Conservation (phyloP, 441 rosid genomes). For the Bruguiera hainesii region DNA sequence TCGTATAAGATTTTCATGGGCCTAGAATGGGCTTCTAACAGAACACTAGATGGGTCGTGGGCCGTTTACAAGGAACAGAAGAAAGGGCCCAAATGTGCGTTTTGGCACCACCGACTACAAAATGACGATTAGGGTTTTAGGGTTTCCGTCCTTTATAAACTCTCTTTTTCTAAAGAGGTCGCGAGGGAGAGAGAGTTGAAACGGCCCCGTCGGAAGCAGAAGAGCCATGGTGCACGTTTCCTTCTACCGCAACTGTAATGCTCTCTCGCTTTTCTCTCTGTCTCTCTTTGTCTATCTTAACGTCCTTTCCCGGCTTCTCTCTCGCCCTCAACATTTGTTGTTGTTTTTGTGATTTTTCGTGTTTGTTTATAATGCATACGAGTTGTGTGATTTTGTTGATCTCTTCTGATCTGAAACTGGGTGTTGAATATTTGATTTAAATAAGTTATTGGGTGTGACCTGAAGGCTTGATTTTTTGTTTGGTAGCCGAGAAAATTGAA, state of each 20-base stretch:
- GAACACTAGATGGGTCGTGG: no score
- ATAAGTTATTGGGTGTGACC: background rate
- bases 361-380: no score
- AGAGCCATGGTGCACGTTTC: conserved; percentile 61
- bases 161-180: background rate
- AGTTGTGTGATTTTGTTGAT: no score
- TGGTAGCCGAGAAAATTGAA: background rate
- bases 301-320: no score
- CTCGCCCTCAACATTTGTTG: no score
- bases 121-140: background rate
- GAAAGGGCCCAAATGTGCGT: no score
- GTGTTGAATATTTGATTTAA: background rate
- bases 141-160: background rate
- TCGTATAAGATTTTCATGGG: no score
- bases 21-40: no score
- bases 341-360: background rate
- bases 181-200: background rate
- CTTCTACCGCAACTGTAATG: conserved; percentile 70
- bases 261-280: conserved; percentile 4
- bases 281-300: background rate
- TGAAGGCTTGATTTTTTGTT: background rate
- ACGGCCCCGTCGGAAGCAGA: background rate
- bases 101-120: background rate
- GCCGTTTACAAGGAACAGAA: no score
- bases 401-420: no score